Evolutionary conservation across 192 early-diverging fungal genomes (phyloP).

Genomic region (Linnemannia schmuckeri): DNA sequence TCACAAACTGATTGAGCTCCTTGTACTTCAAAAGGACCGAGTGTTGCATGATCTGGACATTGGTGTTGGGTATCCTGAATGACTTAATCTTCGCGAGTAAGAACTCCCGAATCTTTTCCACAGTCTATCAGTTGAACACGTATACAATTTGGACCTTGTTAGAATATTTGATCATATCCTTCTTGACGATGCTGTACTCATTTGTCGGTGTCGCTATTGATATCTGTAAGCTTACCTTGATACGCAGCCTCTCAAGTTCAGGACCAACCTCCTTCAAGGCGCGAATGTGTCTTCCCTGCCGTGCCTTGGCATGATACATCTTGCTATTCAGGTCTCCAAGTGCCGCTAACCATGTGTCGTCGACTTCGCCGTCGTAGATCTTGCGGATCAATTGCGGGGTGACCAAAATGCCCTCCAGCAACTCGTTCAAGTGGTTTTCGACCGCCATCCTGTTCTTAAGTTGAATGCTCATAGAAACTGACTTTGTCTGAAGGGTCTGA

Average conservation of each 20-base stretch:
- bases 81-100: constrained; percentile 88
- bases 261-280: constrained; percentile 91
- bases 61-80: constrained; percentile 91
- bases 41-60: constrained; percentile 93
- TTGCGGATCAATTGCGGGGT: constrained; percentile 79
- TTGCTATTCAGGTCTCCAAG: constrained; percentile 90
- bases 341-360: constrained; percentile 89
- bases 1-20: constrained; percentile 90
- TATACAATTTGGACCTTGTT: neutral
- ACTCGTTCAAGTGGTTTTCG: constrained; percentile 77
- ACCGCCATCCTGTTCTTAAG: constrained; percentile 88
- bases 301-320: constrained; percentile 83
- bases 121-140: constrained; percentile 64
- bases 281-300: constrained; percentile 80
- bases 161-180: neutral
- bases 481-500: constrained; percentile 86
- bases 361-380: constrained; percentile 93
- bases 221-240: constrained; percentile 64
- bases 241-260: constrained; percentile 90
- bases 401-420: constrained; percentile 91
- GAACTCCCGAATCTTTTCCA: constrained; percentile 90
- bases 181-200: too few relatives aligned
- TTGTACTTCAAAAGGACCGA: constrained; percentile 93
- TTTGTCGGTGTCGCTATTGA: too few relatives aligned
- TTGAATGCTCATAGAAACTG: constrained; percentile 82